Conservation (phyloP, 495 filamentous ascomycete species). For the Neurospora sp. region DNA sequence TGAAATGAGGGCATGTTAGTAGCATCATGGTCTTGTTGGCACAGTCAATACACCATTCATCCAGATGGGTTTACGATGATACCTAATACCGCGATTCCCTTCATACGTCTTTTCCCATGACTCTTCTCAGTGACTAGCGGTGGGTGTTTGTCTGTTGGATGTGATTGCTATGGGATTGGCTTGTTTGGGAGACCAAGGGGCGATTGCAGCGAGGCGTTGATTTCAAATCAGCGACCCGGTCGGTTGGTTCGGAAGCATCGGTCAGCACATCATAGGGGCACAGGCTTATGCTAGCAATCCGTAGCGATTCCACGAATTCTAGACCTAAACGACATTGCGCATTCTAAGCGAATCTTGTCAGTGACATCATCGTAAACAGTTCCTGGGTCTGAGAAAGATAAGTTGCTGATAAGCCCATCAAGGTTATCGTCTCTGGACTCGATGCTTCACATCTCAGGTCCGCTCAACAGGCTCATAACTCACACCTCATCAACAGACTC, state of each 20-base stretch:
- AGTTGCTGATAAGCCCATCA: background rate
- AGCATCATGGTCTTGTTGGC: slow-evolving; percentile 17
- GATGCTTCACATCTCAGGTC: too few species aligned
- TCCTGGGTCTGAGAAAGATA: background rate
- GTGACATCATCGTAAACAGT: background rate
- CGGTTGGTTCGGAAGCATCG: background rate
- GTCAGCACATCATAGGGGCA: background rate
- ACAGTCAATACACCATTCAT: slow-evolving; percentile 26
- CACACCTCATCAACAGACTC: background rate
- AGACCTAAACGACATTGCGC: background rate
- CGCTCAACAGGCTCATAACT: too few species aligned
- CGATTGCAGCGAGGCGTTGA: background rate
- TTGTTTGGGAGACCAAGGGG: background rate
- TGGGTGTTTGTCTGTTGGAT: background rate
- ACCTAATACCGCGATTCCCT: background rate
- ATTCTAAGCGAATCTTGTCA: background rate
- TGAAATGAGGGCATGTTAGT: slow-evolving; percentile 23
- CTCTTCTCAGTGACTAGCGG: background rate
- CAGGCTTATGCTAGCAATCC: background rate
- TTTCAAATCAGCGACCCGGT: background rate
- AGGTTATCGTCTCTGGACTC: background rate
- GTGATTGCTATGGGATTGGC: background rate
- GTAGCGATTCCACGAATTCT: background rate
- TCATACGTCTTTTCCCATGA: background rate
- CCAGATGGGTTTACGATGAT: slow-evolving; percentile 8